phyloP scores from a whole-genome alignment of 139 green algal genomes.

The Chlorella vulgaris region DNA sequence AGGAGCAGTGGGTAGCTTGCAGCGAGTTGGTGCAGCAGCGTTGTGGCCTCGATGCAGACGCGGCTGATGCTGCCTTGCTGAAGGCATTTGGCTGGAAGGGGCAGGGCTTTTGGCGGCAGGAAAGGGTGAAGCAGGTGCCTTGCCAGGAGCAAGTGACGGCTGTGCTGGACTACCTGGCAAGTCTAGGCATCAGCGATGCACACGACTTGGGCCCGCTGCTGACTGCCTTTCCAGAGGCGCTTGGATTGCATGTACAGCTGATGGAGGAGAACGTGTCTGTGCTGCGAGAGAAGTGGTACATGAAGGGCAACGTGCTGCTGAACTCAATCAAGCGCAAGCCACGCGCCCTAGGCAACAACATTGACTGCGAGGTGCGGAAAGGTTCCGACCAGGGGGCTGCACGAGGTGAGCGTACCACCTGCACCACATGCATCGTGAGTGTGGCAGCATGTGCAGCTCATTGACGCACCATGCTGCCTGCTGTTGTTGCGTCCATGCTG shows the following conservation, averaged over 20 bases:
- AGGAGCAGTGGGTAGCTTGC: slow-evolving; percentile 4
- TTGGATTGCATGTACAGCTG: slow-evolving; percentile 2
- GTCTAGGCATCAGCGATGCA: not conserved
- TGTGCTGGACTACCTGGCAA: not conserved
- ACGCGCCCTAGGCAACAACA: slow-evolving; percentile 38
- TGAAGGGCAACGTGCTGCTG: slow-evolving; percentile 41
- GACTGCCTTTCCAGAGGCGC: slow-evolving; percentile 8
- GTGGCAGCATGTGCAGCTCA: no score
- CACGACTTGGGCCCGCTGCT: not conserved
- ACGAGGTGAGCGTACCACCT: no score
- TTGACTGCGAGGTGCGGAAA: slow-evolving; percentile 57
- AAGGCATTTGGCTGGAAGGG: slow-evolving; percentile 43
- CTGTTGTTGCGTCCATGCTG: no score
- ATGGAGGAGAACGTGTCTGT: slow-evolving; percentile 43
- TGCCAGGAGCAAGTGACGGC: not conserved
- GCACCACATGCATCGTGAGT: no score
- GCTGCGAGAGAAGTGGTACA: slow-evolving; percentile 46
- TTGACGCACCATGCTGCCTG: no score
- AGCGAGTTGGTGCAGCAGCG: slow-evolving; percentile 1
- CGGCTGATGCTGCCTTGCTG: slow-evolving; percentile 12
- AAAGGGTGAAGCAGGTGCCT: slow-evolving; percentile 2
- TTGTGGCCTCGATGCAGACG: not conserved
- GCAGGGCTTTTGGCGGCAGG: slow-evolving; percentile 43
- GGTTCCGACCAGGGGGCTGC: no score
- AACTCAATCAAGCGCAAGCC: slow-evolving; percentile 47